Percentiles rank a stretch among this genome's conserved stretches.
Conservation (phyloP, 2,329 filamentous ascomycete genomes). For the Ambrosiella cleistominuta region DNA sequence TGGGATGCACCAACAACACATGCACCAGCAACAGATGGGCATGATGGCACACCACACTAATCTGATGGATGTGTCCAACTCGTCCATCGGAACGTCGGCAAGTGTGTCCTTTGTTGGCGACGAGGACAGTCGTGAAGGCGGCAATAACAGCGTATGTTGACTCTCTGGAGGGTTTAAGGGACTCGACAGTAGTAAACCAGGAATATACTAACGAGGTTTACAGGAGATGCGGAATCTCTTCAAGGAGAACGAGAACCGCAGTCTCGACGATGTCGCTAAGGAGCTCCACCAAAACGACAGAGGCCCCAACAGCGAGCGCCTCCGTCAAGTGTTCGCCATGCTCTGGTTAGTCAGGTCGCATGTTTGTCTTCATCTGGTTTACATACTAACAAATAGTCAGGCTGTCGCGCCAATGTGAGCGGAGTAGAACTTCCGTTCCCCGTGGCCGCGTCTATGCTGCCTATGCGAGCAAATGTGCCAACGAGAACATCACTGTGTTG, state of each 20-base stretch:
- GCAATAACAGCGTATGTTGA: constrained; percentile 9
- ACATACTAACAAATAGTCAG: constrained; percentile 24
- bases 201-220: background rate
- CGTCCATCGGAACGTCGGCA: constrained; percentile 3
- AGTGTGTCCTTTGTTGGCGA: constrained; percentile 8
- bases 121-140: constrained; percentile 7
- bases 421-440: constrained; percentile 71
- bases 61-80: constrained; percentile 8
- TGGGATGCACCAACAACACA: constrained; percentile 10
- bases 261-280: constrained; percentile 51
- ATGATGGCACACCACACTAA: constrained; percentile 30
- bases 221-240: constrained; percentile 59
- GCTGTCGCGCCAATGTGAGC: constrained; percentile 56
- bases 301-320: constrained; percentile 65
- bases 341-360: constrained; percentile 46
- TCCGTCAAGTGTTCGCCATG: constrained; percentile 77
- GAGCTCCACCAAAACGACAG: constrained; percentile 66
- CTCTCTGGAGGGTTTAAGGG: background rate
- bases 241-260: constrained; percentile 47
- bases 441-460: constrained; percentile 87
- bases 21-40: constrained; percentile 22
- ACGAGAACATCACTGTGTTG: constrained; percentile 80
- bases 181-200: background rate
- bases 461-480: constrained; percentile 84
- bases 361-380: background rate